phyloP scores from a whole-genome alignment of 768 basidiomycete species.

The Tricholoma saponaceum region DNA sequence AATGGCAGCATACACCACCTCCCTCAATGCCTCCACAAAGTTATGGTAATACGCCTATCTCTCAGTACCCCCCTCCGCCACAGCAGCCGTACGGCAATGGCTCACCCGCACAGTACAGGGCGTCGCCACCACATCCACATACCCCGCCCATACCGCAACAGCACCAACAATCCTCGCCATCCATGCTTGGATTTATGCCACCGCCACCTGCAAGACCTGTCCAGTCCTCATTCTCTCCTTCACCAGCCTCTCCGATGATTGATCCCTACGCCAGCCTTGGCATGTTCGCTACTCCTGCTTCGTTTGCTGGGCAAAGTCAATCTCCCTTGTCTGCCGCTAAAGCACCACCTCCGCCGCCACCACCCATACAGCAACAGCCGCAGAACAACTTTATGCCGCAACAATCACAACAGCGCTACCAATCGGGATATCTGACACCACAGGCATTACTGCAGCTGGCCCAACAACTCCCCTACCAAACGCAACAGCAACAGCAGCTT shows the following conservation, averaged over 20 bases:
- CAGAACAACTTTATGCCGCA: slow-evolving; percentile 3
- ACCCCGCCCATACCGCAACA: slow-evolving; percentile 14
- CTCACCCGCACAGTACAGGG: slow-evolving; percentile 6
- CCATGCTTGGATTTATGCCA: slow-evolving; percentile 23
- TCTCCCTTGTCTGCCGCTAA: background rate
- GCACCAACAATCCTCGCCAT: slow-evolving; percentile 19
- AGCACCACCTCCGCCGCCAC: slow-evolving; percentile 6
- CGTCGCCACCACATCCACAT: slow-evolving; percentile 12
- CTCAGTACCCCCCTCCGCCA: slow-evolving; percentile 15
- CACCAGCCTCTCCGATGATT: slow-evolving; percentile 13
- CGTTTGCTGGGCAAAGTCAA: background rate
- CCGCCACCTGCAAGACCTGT: slow-evolving; percentile 29
- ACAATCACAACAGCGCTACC: slow-evolving; percentile 5
- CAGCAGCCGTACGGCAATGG: slow-evolving; percentile 13
- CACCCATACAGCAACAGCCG: slow-evolving; percentile 3
- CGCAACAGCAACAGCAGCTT: slow-evolving; percentile 9
- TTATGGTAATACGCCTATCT: slow-evolving; percentile 9
- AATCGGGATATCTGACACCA: background rate
- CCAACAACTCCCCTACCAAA: slow-evolving; percentile 7
- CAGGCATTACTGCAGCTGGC: slow-evolving; percentile 1
- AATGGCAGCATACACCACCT: slow-evolving; percentile 14
- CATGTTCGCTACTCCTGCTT: slow-evolving; percentile 23
- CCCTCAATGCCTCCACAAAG: slow-evolving; percentile 13
- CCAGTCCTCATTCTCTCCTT: slow-evolving; percentile 16
- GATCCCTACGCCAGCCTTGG: slow-evolving; percentile 38